Evolutionary conservation across 176 grass and related monocot genomes (phyloP).

Genomic region (Raddia distichophylla): DNA sequence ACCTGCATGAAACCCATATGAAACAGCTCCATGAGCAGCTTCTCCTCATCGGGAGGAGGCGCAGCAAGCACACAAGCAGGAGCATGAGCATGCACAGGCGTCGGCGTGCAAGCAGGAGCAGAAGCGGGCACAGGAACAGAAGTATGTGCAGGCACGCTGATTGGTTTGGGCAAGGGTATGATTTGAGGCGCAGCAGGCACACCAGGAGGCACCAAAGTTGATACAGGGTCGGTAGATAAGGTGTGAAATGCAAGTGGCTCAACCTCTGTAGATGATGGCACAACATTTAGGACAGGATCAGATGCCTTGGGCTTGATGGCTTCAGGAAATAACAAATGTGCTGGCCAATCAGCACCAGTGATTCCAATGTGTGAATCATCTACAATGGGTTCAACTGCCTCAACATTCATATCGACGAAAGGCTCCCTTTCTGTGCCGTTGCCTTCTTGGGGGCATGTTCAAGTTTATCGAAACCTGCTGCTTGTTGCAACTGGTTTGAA

Average conservation of each 20-base stretch:
- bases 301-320: background rate
- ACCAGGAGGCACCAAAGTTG: slow-evolving; percentile 8
- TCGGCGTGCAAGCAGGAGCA: background rate
- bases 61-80: background rate
- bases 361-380: background rate
- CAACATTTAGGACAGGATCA: slow-evolving; percentile 6
- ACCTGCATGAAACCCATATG: slow-evolving; percentile 67
- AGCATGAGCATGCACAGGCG: background rate
- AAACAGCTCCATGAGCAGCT: slow-evolving; percentile 60
- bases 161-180: background rate
- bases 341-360: background rate
- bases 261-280: slow-evolving; percentile 13
- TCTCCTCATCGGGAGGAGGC: slow-evolving; percentile 43
- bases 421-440: slow-evolving; percentile 8
- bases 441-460: slow-evolving; percentile 52
- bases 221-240: background rate
- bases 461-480: slow-evolving; percentile 40
- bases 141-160: background rate
- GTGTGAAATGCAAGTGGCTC: background rate
- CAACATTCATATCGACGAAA: slow-evolving; percentile 25
- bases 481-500: slow-evolving; percentile 33
- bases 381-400: slow-evolving; percentile 3
- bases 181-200: slow-evolving; percentile 16
- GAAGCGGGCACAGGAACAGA: background rate
- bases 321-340: background rate